phyloP scores from a whole-genome alignment of 1,284 basidiomycete species.

The Entoloma clypeatum region DNA sequence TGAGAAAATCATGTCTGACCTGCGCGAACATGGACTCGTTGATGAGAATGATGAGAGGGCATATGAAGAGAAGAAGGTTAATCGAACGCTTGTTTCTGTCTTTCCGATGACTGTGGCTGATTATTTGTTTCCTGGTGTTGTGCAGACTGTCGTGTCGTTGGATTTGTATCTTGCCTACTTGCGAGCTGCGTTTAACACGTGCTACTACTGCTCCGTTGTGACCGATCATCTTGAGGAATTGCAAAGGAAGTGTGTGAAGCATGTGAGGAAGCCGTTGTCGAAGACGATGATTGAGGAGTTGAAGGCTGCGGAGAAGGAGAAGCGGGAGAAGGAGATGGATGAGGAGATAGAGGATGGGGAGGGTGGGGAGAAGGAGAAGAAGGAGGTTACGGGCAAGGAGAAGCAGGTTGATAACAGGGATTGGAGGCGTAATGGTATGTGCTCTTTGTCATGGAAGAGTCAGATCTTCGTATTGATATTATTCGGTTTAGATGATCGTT shows the following conservation, averaged over 20 bases:
- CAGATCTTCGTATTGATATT: slow-evolving; percentile 9
- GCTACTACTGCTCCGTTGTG: slow-evolving; percentile 93
- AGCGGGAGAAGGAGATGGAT: slow-evolving; percentile 38
- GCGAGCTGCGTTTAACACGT: slow-evolving; percentile 81
- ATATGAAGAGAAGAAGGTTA: slow-evolving; percentile 66
- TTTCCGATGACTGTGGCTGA: slow-evolving; percentile 12
- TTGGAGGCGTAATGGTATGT: slow-evolving; percentile 67
- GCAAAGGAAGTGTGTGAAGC: slow-evolving; percentile 88
- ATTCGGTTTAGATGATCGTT: slow-evolving; percentile 72
- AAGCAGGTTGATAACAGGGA: slow-evolving; percentile 50
- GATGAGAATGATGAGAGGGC: slow-evolving; percentile 60
- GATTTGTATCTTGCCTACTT: slow-evolving; percentile 85
- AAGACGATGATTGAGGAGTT: slow-evolving; percentile 56
- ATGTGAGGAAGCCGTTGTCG: slow-evolving; percentile 72
- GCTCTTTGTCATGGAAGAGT: slow-evolving; percentile 14
- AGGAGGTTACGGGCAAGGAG: slow-evolving; percentile 34
- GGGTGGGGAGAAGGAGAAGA: slow-evolving; percentile 42
- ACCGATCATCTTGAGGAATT: slow-evolving; percentile 92
- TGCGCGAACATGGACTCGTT: slow-evolving; percentile 57
- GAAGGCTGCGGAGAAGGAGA: slow-evolving; percentile 36
- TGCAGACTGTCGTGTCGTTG: slow-evolving; percentile 67
- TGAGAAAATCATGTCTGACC: slow-evolving; percentile 66
- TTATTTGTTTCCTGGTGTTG: slow-evolving; percentile 15
- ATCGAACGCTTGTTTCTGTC: slow-evolving; percentile 21
- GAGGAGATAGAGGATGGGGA: slow-evolving; percentile 41